A percentile compares a stretch with the other conserved stretches of the same genome.
These are phyloP conservation scores for Aspergillus bridgeri DNA, from an alignment of 495 filamentous ascomycete genomes.

Conservation along the genomic window DNA sequence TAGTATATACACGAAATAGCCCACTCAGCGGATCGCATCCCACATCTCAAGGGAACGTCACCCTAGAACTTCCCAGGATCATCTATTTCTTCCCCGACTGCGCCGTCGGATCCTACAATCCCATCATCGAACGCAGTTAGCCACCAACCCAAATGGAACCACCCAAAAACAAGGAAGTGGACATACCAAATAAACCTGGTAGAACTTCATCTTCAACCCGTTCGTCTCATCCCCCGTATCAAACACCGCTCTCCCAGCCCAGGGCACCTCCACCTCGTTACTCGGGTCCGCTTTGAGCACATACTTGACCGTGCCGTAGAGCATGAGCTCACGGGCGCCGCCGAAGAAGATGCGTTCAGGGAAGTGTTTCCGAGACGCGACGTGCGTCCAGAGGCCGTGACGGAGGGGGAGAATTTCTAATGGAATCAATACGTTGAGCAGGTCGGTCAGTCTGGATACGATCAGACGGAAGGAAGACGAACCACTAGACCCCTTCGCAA, in stretches of 20 bases:
- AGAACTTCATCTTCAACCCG: slow-evolving; percentile 55
- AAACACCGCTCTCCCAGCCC: slow-evolving; percentile 56
- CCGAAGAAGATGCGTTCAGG: slow-evolving; percentile 51
- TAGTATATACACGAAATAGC: background rate
- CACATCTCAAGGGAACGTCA: background rate
- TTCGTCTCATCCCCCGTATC: slow-evolving; percentile 29
- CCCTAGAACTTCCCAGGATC: background rate
- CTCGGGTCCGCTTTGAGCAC: slow-evolving; percentile 46
- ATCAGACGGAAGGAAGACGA: slow-evolving; percentile 7
- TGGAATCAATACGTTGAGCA: background rate
- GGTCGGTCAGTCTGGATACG: too few species aligned
- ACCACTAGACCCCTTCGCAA: slow-evolving; percentile 49
- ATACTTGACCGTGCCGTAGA: slow-evolving; percentile 57
- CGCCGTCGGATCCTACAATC: slow-evolving; percentile 36
- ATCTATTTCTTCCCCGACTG: slow-evolving; percentile 38
- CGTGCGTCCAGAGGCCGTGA: slow-evolving; percentile 55
- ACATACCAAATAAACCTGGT: slow-evolving; percentile 65
- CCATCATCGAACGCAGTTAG: slow-evolving; percentile 16
- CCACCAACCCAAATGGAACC: background rate
- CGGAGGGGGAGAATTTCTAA: slow-evolving; percentile 54
- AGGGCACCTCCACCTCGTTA: slow-evolving; percentile 41
- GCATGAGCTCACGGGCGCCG: slow-evolving; percentile 55
- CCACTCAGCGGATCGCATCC: background rate
- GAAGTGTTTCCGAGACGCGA: slow-evolving; percentile 49
- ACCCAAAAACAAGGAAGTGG: slow-evolving; percentile 16